phyloP scores from a whole-genome alignment of 305 asterid species.

The Fraxinus nigra region DNA sequence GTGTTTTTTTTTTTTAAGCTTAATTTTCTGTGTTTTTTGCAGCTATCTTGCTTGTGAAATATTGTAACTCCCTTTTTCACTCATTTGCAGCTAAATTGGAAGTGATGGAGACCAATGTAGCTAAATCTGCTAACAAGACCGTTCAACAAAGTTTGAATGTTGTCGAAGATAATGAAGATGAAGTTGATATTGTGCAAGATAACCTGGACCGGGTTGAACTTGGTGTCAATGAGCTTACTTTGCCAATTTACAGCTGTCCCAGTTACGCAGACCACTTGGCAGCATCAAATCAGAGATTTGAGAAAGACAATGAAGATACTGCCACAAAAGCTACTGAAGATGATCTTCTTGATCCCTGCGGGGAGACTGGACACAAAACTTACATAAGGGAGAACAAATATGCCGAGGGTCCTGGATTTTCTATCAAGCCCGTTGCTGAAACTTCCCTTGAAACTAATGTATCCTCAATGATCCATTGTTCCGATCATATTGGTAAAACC shows the following conservation, averaged over 20 bases:
- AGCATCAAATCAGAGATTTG: conserved; percentile 18
- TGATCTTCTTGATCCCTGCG: conserved; percentile 21
- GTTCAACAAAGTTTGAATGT: not conserved
- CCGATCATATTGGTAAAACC: conserved; percentile 2
- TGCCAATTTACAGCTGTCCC: not conserved
- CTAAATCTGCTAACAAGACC: not conserved
- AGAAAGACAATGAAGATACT: conserved; percentile 10
- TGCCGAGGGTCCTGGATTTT: not conserved
- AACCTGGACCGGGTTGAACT: conserved; percentile 16
- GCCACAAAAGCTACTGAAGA: conserved; percentile 22
- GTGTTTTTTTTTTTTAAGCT: conserved; percentile 3
- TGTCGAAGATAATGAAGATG: conserved; percentile 12
- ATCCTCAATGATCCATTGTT: not conserved
- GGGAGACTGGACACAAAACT: conserved; percentile 9
- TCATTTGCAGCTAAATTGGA: conserved; percentile 29
- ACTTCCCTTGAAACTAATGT: not conserved
- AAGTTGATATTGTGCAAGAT: conserved; percentile 17
- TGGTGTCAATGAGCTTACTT: conserved; percentile 9
- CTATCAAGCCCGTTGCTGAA: not conserved
- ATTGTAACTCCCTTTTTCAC: not conserved
- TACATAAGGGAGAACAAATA: not conserved
- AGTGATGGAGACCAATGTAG: conserved; percentile 26
- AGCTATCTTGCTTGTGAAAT: not conserved
- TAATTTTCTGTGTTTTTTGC: conserved; percentile 4
- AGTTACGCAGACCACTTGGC: conserved; percentile 21